Conservation (phyloP, 257 asterid genomes). For the Handroanthus guayacan region DNA sequence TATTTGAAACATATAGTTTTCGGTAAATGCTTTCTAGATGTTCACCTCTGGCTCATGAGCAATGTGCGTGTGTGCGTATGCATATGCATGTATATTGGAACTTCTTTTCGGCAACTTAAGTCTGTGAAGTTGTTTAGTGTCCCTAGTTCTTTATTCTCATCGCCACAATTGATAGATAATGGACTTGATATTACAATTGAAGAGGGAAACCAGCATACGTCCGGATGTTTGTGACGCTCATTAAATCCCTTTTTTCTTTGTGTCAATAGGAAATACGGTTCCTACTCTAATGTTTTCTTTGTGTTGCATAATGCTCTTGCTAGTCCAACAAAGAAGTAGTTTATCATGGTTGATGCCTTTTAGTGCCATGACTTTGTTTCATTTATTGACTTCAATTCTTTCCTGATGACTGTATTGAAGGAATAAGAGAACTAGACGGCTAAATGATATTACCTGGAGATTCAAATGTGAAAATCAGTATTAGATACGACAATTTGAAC, state of each 20-base stretch:
- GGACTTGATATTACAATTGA: background rate
- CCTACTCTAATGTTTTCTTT: background rate
- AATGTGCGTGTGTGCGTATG: too few relatives aligned
- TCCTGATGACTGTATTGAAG: background rate
- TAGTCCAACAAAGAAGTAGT: background rate
- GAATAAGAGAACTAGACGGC: background rate
- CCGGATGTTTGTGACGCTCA: slow-evolving; percentile 22
- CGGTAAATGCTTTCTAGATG: background rate
- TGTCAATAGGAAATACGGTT: background rate
- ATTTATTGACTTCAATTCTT: background rate
- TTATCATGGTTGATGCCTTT: background rate
- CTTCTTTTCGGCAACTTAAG: slow-evolving; percentile 2
- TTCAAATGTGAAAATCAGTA: slow-evolving; percentile 5
- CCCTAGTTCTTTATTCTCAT: slow-evolving; percentile 9
- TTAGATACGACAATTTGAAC: background rate
- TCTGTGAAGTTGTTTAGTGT: background rate
- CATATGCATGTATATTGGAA: too few relatives aligned
- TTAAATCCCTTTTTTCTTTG: background rate
- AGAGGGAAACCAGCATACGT: background rate
- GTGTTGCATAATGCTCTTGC: background rate
- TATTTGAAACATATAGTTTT: background rate
- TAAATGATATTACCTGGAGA: background rate
- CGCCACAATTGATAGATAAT: background rate
- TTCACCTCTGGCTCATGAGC: too few relatives aligned
- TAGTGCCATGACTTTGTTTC: background rate